Evolutionary conservation across 306 rosid genomes (phyloP).

Genomic region (Datisca glomerata): DNA sequence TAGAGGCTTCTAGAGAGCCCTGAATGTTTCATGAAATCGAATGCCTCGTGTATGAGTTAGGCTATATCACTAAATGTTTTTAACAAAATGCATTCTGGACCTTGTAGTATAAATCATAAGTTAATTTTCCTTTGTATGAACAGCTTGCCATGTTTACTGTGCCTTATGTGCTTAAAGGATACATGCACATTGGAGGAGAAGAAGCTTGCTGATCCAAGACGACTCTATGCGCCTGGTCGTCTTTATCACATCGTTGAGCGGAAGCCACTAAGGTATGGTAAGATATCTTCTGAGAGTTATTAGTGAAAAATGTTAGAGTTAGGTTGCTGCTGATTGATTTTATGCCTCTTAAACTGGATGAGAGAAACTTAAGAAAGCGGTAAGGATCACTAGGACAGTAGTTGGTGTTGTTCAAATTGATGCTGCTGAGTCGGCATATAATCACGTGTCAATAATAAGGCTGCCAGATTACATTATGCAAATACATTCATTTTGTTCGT

Average conservation of each 20-base stretch:
- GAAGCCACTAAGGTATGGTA: conserved; percentile 73
- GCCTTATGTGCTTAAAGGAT: conserved; percentile 80
- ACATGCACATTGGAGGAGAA: conserved; percentile 84
- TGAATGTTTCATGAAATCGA: too few relatives aligned
- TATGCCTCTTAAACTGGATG: too few relatives aligned
- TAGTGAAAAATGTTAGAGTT: too few relatives aligned
- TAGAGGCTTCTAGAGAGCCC: background rate
- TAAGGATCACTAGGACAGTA: too few relatives aligned
- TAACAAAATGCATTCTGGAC: background rate
- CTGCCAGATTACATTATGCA: too few relatives aligned
- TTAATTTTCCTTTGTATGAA: conserved; percentile 16
- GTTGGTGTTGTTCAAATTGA: background rate
- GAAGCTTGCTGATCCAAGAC: conserved; percentile 82
- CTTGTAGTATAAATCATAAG: conserved; percentile 1
- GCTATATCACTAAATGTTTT: too few relatives aligned
- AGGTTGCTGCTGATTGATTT: too few relatives aligned
- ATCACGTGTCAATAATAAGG: background rate
- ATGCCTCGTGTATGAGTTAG: too few relatives aligned
- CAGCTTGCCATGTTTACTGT: conserved; percentile 93
- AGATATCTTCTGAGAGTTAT: conserved; percentile 14
- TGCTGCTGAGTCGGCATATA: background rate
- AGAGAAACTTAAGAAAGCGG: too few relatives aligned
- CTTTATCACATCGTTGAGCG: conserved; percentile 95
- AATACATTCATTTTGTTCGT: too few relatives aligned
- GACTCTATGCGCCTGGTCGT: conserved; percentile 93